Conservation (phyloP, 2,329 filamentous ascomycete genomes). For the Monosporascus cannonballus region DNA sequence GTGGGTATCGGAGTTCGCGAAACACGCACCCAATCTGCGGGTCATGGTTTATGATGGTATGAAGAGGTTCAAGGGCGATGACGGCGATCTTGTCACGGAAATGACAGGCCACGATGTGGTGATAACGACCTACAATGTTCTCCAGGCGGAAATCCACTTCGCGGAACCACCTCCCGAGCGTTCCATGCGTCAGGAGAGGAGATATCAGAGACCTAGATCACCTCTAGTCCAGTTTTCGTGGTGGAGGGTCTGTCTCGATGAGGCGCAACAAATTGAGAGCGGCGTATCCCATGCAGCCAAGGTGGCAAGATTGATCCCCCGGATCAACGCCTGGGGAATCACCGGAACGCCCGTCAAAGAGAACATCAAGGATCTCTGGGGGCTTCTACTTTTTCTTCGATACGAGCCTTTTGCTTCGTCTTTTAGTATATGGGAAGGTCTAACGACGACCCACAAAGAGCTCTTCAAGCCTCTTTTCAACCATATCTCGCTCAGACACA, state of each 20-base stretch:
- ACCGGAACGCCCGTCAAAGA: slow-evolving; percentile 86
- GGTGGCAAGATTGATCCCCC: slow-evolving; percentile 73
- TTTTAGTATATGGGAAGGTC: slow-evolving; percentile 58
- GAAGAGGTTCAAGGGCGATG: slow-evolving; percentile 29
- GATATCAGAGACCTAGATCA: slow-evolving; percentile 61
- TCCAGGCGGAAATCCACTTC: slow-evolving; percentile 77
- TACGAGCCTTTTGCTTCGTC: slow-evolving; percentile 70
- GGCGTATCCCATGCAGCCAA: slow-evolving; percentile 78
- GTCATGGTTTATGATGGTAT: slow-evolving; percentile 53
- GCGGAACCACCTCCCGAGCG: slow-evolving; percentile 65
- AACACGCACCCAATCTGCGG: slow-evolving; percentile 51
- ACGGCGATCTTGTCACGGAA: slow-evolving; percentile 34
- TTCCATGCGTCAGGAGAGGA: slow-evolving; percentile 56
- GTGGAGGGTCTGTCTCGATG: slow-evolving; percentile 78
- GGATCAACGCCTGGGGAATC: slow-evolving; percentile 85
- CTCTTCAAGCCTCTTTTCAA: slow-evolving; percentile 66
- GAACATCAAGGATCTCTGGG: slow-evolving; percentile 69
- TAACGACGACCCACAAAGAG: slow-evolving; percentile 55
- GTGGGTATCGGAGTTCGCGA: slow-evolving; percentile 54
- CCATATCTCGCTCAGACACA: slow-evolving; percentile 73
- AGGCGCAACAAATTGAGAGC: slow-evolving; percentile 89
- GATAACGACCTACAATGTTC: slow-evolving; percentile 60
- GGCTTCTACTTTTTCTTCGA: slow-evolving; percentile 73
- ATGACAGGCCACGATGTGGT: slow-evolving; percentile 52
- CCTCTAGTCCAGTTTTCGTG: slow-evolving; percentile 76